Evolutionary conservation across 441 rosid species (phyloP).

Genomic region (Lepidium campestre): DNA sequence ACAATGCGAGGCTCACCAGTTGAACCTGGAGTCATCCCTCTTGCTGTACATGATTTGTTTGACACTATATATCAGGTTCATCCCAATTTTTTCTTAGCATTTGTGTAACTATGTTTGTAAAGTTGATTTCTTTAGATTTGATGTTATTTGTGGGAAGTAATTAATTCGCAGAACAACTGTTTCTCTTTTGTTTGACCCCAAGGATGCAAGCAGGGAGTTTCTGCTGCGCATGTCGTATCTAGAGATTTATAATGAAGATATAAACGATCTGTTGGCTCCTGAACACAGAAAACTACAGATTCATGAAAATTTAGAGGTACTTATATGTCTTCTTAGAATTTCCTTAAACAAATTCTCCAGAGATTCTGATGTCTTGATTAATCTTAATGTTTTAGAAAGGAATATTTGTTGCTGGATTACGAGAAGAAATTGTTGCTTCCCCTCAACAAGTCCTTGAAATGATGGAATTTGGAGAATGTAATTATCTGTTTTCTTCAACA

Average conservation of each 20-base stretch:
- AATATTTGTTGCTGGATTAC: conserved; percentile 88
- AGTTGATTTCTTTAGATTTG: background rate
- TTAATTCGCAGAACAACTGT: background rate
- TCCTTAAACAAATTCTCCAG: background rate
- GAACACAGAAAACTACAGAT: conserved; percentile 91
- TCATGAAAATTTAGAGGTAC: conserved; percentile 85
- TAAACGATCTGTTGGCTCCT: conserved; percentile 83
- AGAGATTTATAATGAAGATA: conserved; percentile 96
- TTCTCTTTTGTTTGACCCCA: conserved; percentile 1
- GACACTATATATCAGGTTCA: conserved; percentile 60
- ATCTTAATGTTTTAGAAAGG: conserved; percentile 54
- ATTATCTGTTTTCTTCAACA: conserved; percentile 17
- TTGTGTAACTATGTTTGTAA: background rate
- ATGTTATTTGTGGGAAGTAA: background rate
- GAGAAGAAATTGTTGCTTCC: conserved; percentile 91
- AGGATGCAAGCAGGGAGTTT: conserved; percentile 83
- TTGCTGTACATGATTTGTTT: conserved; percentile 71
- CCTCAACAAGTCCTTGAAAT: conserved; percentile 88
- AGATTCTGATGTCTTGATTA: conserved; percentile 11
- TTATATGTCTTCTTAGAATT: background rate
- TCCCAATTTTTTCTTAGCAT: background rate
- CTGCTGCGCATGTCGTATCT: conserved; percentile 89
- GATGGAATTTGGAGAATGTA: conserved; percentile 94
- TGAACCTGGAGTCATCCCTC: conserved; percentile 90
- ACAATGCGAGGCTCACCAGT: conserved; percentile 83